A percentile compares a stretch with the other conserved stretches of the same genome.
phyloP scores from a whole-genome alignment of 2,329 filamentous ascomycete species.

The Blastomyces silverae region DNA sequence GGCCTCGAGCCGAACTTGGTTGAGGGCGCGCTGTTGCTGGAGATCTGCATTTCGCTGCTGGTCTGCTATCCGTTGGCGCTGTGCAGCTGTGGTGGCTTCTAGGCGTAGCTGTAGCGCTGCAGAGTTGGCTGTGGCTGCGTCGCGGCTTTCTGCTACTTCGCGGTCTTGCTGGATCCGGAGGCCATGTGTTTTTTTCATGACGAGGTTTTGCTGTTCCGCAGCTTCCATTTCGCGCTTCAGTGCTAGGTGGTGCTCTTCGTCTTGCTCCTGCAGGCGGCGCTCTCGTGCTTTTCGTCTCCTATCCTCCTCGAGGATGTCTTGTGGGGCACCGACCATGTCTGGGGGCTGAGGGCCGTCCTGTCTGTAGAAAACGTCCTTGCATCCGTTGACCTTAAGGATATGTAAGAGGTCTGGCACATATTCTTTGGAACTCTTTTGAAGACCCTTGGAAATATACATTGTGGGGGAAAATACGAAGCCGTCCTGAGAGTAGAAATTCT shows the following conservation, averaged over 20 bases:
- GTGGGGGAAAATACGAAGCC: slow-evolving; percentile 57
- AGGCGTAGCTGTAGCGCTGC: slow-evolving; percentile 18
- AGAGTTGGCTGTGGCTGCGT: slow-evolving; percentile 14
- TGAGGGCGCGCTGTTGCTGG: slow-evolving; percentile 17
- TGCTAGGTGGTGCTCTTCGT: slow-evolving; percentile 21
- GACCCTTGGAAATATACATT: slow-evolving; percentile 49
- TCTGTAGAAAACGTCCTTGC: slow-evolving; percentile 22
- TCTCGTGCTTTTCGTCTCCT: slow-evolving; percentile 16
- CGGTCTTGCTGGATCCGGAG: slow-evolving; percentile 20
- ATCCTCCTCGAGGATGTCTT: slow-evolving; percentile 20
- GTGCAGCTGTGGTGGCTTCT: slow-evolving; percentile 18
- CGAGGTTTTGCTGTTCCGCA: slow-evolving; percentile 16
- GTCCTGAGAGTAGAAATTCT: slow-evolving; percentile 50
- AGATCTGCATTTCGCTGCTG: slow-evolving; percentile 17
- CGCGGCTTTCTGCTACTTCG: slow-evolving; percentile 18
- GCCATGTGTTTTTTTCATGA: slow-evolving; percentile 18
- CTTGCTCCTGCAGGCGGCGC: slow-evolving; percentile 19
- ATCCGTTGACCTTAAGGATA: slow-evolving; percentile 20
- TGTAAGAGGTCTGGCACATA: slow-evolving; percentile 17
- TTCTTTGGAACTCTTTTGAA: slow-evolving; percentile 17
- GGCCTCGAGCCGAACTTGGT: slow-evolving; percentile 19
- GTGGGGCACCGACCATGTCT: slow-evolving; percentile 22
- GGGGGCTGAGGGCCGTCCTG: slow-evolving; percentile 19
- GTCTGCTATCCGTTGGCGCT: slow-evolving; percentile 15
- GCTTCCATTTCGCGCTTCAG: slow-evolving; percentile 17